Conservation (phyloP, 208 protist species). For the Entamoeba invadens region DNA sequence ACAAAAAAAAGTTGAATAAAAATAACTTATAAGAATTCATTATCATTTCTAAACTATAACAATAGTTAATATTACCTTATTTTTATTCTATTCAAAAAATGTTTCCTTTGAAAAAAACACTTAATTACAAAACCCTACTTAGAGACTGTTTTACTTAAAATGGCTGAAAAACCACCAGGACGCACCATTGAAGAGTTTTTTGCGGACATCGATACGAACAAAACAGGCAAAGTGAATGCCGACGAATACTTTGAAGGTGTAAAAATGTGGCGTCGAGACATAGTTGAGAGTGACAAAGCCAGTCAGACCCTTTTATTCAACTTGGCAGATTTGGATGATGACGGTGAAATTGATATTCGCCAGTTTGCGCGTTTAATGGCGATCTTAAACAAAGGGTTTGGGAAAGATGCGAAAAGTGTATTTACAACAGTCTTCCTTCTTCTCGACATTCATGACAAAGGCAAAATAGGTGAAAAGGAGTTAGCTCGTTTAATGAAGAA, state of each 20-base stretch:
- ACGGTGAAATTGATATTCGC: neutral
- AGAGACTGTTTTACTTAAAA: neutral
- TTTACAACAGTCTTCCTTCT: neutral
- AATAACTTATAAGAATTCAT: too few relatives aligned
- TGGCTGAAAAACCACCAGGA: neutral
- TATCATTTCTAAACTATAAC: too few relatives aligned
- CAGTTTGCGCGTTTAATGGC: neutral
- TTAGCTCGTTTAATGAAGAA: neutral
- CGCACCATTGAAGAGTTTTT: neutral
- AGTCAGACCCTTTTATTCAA: neutral
- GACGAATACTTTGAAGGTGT: neutral
- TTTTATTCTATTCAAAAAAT: neutral
- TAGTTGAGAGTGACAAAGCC: neutral
- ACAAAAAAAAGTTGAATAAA: neutral
- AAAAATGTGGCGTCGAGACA: neutral
- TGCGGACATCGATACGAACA: neutral
- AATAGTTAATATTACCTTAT: too few relatives aligned
- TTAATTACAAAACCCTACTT: neutral
- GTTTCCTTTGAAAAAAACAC: neutral
- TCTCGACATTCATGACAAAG: neutral
- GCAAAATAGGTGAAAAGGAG: neutral
- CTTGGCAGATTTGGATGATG: neutral
- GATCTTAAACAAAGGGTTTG: neutral
- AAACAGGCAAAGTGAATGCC: neutral
- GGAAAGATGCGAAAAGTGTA: neutral